Base-by-base conservation (phyloP, 305 asterid genomes). In the Fraxinus floribunda region DNA sequence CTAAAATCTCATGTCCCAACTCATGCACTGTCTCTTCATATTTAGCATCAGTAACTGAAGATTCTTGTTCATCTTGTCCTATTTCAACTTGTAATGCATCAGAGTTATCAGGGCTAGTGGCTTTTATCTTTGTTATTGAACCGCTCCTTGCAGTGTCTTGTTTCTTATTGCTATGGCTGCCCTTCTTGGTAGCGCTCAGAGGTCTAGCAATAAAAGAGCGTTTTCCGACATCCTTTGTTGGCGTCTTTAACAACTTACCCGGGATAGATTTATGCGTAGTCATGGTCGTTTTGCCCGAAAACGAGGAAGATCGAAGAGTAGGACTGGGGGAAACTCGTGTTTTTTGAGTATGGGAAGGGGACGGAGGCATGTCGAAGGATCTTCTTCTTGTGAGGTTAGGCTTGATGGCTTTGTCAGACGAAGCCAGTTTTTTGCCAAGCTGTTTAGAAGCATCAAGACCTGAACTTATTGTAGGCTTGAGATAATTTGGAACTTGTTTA, bases 351-450 rank as follows among this genome's bases (percentile, higher is more conserved):
- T 71, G 87, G 71, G 93, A 89, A 36, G 91, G 86, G 16, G 91
- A 83, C 0, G 91, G 89, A 34, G 94, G 92, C 76, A 84, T 89
- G 85, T 88, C 95, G 5, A 91, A 88, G 26, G 97, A 91, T 80
- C 89, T 88, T 68, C 96, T 81, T 86, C 92, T 60, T 0, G 86
- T 4, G 3, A 90, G 81, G 71, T 5, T 71, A 10, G 90, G 24
- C 78, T 82, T 89, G 46, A 71, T 38, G 13, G 80, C 20, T 6
- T 32, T 76, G 1, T 71, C 78, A 39, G 29, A 57, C 0, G 87
- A 32, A 60, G 81, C 76, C 11, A 87, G 81, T 76, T 84, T 91
- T 82, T 79, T 88, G 78, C 70, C 87, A 3, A 74, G 89, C n/a
- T 78, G 85, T 66, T 82, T 86, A 5, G 86, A 16, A 3, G 52